phyloP scores from a whole-genome alignment of 2,329 filamentous ascomycete species.

The Alternaria conjuncta region DNA sequence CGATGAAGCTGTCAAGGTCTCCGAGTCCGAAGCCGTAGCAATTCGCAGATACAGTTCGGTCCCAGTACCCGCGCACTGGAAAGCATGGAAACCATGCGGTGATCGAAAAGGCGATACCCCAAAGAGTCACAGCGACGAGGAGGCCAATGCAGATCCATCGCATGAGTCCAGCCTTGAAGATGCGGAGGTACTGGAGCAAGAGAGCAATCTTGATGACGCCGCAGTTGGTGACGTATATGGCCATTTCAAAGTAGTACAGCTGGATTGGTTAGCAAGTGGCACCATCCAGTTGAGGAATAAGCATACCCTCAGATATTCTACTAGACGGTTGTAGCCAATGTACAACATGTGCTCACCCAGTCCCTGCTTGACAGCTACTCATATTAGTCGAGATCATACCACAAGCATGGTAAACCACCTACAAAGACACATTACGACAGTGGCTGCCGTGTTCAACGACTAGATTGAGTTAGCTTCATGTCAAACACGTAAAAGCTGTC shows the following conservation, averaged over 20 bases:
- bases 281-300: not conserved
- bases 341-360: slow-evolving; percentile 45
- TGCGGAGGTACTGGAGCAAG: slow-evolving; percentile 46
- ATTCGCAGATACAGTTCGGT: slow-evolving; percentile 21
- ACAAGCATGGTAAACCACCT: slow-evolving; percentile 11
- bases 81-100: slow-evolving; percentile 43
- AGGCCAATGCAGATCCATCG: slow-evolving; percentile 35
- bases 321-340: slow-evolving; percentile 12
- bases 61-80: slow-evolving; percentile 35
- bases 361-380: slow-evolving; percentile 37
- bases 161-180: slow-evolving; percentile 43
- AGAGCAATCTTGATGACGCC: slow-evolving; percentile 46
- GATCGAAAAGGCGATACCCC: slow-evolving; percentile 40
- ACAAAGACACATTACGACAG: slow-evolving; percentile 32
- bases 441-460: slow-evolving; percentile 35
- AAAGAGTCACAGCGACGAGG: slow-evolving; percentile 31
- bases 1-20: slow-evolving; percentile 26
- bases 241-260: slow-evolving; percentile 39
- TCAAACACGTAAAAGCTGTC: not conserved
- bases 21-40: slow-evolving; percentile 41
- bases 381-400: slow-evolving; percentile 7
- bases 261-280: slow-evolving; percentile 6
- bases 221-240: slow-evolving; percentile 39
- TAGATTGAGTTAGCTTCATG: slow-evolving; percentile 13
- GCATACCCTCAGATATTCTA: slow-evolving; percentile 25